Conservation (phyloP, 2,329 filamentous ascomycete genomes). For the Neospermospora avenae region DNA sequence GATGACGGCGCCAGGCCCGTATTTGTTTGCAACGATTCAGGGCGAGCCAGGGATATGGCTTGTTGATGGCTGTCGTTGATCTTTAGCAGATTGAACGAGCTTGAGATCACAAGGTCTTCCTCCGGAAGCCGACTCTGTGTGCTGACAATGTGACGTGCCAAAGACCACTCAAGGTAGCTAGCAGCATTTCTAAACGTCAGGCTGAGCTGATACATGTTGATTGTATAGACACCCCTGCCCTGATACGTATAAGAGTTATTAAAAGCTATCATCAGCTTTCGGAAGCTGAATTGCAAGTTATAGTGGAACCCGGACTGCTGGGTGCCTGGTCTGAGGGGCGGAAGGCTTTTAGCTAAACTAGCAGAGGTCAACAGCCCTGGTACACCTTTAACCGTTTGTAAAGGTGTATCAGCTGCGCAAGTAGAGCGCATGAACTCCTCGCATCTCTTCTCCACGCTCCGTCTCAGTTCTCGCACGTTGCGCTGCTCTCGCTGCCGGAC, state of each 20-base stretch:
- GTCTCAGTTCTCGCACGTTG: not conserved
- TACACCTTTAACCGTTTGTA: not conserved
- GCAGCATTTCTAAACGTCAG: not conserved
- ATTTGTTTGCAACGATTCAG: not conserved
- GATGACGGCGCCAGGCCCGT: no score
- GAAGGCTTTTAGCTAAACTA: not conserved
- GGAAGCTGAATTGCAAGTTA: not conserved
- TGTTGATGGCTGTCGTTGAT: not conserved
- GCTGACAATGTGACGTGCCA: not conserved
- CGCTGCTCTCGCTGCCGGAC: not conserved
- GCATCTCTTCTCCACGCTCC: not conserved
- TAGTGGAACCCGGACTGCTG: not conserved
- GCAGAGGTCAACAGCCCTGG: not conserved
- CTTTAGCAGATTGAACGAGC: not conserved
- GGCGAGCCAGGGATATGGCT: not conserved
- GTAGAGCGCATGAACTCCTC: not conserved
- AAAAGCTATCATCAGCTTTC: not conserved
- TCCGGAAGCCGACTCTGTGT: not conserved
- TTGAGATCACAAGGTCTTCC: not conserved
- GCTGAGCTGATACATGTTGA: not conserved
- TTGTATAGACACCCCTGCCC: not conserved
- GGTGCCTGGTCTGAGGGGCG: not conserved
- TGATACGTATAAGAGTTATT: not conserved
- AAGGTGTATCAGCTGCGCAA: not conserved
- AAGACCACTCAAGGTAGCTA: not conserved